Conservation (phyloP, 768 basidiomycete genomes). For the Dictyophora rubrovolvata region DNA sequence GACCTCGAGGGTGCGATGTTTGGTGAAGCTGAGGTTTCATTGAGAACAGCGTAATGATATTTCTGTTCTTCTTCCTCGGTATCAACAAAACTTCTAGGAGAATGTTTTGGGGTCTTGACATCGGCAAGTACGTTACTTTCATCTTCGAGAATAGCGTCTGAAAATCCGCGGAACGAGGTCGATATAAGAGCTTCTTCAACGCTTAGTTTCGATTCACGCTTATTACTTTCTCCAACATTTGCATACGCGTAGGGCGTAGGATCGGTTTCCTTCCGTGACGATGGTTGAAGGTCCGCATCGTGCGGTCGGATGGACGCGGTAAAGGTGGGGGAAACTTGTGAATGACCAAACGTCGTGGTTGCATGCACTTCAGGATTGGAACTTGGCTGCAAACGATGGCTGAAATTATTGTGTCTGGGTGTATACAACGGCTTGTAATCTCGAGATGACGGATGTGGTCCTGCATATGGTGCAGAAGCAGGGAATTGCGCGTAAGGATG, state of each 20-base stretch:
- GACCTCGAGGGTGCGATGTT: not conserved
- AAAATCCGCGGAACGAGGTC: not conserved
- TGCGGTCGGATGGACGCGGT: too few species aligned
- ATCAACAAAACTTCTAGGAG: not conserved
- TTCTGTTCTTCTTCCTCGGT: not conserved
- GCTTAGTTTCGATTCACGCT: conserved; percentile 26
- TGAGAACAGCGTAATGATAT: not conserved
- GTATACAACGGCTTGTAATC: not conserved
- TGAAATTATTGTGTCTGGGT: not conserved
- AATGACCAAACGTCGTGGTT: not conserved
- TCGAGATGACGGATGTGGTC: conserved; percentile 29
- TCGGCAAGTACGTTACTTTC: not conserved
- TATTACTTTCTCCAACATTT: not conserved
- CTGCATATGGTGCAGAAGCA: conserved; percentile 27
- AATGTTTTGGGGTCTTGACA: not conserved
- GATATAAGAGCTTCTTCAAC: conserved; percentile 56
- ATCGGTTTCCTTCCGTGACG: not conserved
- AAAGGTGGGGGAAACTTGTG: not conserved
- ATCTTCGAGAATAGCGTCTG: not conserved
- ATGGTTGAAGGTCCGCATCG: not conserved
- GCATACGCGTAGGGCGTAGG: conserved; percentile 6
- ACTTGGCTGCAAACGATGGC: not conserved
- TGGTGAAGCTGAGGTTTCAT: not conserved
- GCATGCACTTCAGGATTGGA: not conserved
- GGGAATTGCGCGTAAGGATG: conserved; percentile 30